Base-by-base conservation (phyloP, 164 flowering plant species). In the Protea cynaroides region DNA sequence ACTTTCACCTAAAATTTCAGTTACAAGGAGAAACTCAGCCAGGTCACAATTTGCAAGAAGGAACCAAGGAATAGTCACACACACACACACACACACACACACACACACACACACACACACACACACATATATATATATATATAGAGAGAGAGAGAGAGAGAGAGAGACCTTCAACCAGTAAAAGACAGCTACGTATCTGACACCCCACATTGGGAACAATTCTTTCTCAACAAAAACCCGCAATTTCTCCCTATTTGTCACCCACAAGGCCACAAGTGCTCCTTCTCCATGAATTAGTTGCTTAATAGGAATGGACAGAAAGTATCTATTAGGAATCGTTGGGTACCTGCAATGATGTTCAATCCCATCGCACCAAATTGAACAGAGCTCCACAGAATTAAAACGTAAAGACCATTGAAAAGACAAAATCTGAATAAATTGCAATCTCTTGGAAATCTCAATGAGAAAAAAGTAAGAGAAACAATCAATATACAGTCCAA, bases 231-330 rank as follows among this genome's bases (percentile, higher is more conserved):
- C 87, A 70, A 91, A 94, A 57, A 50, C 64, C 40, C 85, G 83
- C 72, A 91, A 65, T 65, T 91, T 89, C 81, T 94, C 97, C 69
- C 90, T 84, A 53, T 91, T 91, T 13, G 99, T 94, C 66, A 94
- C 92, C 97, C 99, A 94, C 67, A 94, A 79, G 59, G 96, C 97
- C 54, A 94, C 87, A 59, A 94, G 82, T 22, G 96, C 90, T 68
- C 97, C 99, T 38, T 74, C 76, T 17, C 74, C 62, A 72, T 88
- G 97, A 65, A 82, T 59, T 46, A 94, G 84, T 72, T 85, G 78
- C 82, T 85, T 86, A 44, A 94, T 74, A 40, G 99, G 99, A 77
- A 94, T 79, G 34, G 90, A 84, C 65, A 94, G 75, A 68, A 91
- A 82, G 69, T 85, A 81, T 62, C 86, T 69, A 63, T 91, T 88